Base-by-base conservation (phyloP, 2,329 filamentous ascomycete species). In the Ophiocordyceps unilateralis region DNA sequence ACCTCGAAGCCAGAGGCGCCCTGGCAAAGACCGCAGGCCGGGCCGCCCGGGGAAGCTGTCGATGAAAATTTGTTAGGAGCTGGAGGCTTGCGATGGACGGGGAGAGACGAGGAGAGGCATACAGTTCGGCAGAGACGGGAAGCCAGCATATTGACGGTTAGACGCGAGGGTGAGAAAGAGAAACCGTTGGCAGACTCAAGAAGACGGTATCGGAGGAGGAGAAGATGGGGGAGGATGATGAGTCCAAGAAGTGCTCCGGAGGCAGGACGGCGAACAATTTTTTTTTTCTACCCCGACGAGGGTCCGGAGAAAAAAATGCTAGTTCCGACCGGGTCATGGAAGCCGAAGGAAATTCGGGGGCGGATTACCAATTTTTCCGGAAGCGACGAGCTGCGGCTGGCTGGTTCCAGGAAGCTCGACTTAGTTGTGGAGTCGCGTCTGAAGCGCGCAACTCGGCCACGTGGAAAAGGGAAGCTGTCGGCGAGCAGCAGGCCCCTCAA, bases 41-140 rank as follows among this genome's bases (percentile, higher is more conserved):
- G 60, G 78, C 69, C 62, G 83, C 79, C 73, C 86, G 78, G 60
- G 86, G 84, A 66, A 93, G 76, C 83, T 88, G 52, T 42, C 2
- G 40, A 38, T 42, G 21, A 38, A 44, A 42, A 22, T 39, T 41
- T 42, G 43, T 55, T 54, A 50, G 47, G 41, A 53, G 45, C 44
- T 42, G 17, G 42, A 36, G 44, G 34, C 23, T 14, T 76, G 81
- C 70, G 76, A 86, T 81, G 75, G 78, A 79, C 73, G 80, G 75
- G 57, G 76, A 74, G 56, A 85, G 67, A 64, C 78, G 77, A 56
- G 80, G 75, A 59, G 80, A 24, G 39, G 76, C 81, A 70, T 77
- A 86, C 81, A 75, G 78, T 79, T 73, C 80, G 76, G 57, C 76
- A 74, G 56, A 85, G 67, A 64, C 78, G 77, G 57, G 80, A 75